Evolutionary conservation across 331 rosid genomes (phyloP), one percentile per base, ranked within the genome.

Genomic region (Quercus lobata): DNA sequence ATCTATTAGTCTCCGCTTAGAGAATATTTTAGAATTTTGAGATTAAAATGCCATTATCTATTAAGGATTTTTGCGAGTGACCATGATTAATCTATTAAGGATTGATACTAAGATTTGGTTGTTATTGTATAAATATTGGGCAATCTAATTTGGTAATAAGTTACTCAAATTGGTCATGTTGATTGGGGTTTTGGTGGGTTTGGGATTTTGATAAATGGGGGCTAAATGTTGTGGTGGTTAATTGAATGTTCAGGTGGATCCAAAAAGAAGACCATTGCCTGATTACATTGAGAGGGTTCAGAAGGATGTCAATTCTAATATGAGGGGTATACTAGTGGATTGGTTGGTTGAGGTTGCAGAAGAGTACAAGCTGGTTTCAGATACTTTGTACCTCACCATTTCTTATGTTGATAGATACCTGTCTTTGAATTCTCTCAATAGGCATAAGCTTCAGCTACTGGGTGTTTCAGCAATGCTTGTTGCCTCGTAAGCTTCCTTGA

Each of bases 341-440:
- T 96, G 98, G 99, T 85, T 96, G 77, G 94, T 96, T 41, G 97
- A 90, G 65, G 97, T 96, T 81, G 91, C 99, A 0, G 98, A 93
- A 37, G 97, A 96, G 53, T 89, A 89, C 75, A 86, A 87, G 72
- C 97, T 96, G 49, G 87, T 87, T 76, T 83, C 99, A 0, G 99
- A 96, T n/a, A 91, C 99, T 27, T 85, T 93, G 14, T 90, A 72
- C 81, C 90, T 90, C 73, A 77, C 86, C 5, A 82, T 93, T 73
- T 76, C 89, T 1, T 96, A 87, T 55, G 78, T 96, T 0, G 98
- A 96, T 81, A 84, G 90, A 83, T 93, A 77, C 78, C 77, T 96
- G 10, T 96, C 99, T 9, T 49, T 78, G 79, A 83, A 81, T 60
- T n/a, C 55, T 52, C 77, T 96, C 1, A 71, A 78, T 5, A 82